Evolutionary conservation across 2,329 filamentous ascomycete genomes (phyloP), one percentile per base, ranked within the genome.

Genomic region (Claviceps digitariae): DNA sequence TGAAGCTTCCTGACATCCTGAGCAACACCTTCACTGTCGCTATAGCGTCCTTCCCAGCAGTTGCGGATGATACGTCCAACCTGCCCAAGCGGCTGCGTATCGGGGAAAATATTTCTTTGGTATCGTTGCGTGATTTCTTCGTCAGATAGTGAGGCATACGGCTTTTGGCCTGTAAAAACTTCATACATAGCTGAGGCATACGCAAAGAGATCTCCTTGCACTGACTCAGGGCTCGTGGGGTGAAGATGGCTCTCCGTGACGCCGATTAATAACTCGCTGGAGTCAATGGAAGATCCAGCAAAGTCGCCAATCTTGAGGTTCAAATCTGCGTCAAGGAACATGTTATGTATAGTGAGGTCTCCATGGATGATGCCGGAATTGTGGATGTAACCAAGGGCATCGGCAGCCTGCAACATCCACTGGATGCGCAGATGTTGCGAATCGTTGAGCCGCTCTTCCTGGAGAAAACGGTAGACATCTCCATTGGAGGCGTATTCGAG

Each of bases 271-370:
- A 52, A 45, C 13, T 50, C 44, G 15, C 29, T 38, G 20, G 20
- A 49, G 13, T 54, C 53, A 41, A 54, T 52, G 13, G 53, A 54
- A 10, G 53, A 54, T 45, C 50, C 53, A 23, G 50, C 53, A 55
- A 55, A 55, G 36, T 55, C 53, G 23, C 44, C 53, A 40, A 55
- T 50, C 45, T 38, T 55, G 38, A 40, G 43, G 45, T 54, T 49
- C 2, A 54, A 41, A 20, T 45, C 21, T n/a, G 48, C 29, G 38
- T 54, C 53, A n/a, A 54, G 43, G 45, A 52, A 54, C 34, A 54
- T 47, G 38, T 54, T 54, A 34, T 45, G 13, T 38, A 46, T 48
- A 12, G 53, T 54, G 3, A 54, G 21, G 38, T 54, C 50, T 20
- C 53, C 53, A 31, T 54, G 53, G 15, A 52, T 45, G 34, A 54